Percentiles rank a stretch among this genome's conserved stretches.
Evolutionary conservation across 2,329 filamentous ascomycete species (phyloP).

Genomic region (Penicillium expansum): DNA sequence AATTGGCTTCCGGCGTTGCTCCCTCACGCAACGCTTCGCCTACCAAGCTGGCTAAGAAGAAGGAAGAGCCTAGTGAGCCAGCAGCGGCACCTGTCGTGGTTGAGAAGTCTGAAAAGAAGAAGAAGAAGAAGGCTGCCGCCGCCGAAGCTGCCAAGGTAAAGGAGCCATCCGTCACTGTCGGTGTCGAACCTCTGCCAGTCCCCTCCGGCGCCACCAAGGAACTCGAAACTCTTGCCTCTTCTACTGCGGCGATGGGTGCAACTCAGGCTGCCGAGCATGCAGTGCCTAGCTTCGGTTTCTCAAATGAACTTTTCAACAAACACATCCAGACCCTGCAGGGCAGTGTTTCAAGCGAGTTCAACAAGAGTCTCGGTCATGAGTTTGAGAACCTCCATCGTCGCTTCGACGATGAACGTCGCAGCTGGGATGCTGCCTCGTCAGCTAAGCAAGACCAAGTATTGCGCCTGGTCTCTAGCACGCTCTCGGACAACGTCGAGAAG

Average conservation of each 20-base stretch:
- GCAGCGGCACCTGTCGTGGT: slow-evolving; percentile 24
- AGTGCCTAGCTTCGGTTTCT: slow-evolving; percentile 32
- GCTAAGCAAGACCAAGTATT: slow-evolving; percentile 70
- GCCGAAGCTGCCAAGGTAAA: slow-evolving; percentile 44
- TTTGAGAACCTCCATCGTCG: slow-evolving; percentile 58
- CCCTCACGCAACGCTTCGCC: slow-evolving; percentile 36
- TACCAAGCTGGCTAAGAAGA: slow-evolving; percentile 44
- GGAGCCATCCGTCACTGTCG: slow-evolving; percentile 23
- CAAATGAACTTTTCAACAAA: slow-evolving; percentile 59
- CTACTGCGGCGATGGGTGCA: slow-evolving; percentile 16
- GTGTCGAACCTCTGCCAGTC: slow-evolving; percentile 15
- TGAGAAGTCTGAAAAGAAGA: slow-evolving; percentile 67
- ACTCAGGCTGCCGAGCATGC: slow-evolving; percentile 11
- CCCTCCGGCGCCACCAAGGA: slow-evolving; percentile 6
- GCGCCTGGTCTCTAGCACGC: slow-evolving; percentile 64
- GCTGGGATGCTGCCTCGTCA: slow-evolving; percentile 59
- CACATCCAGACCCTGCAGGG: slow-evolving; percentile 58
- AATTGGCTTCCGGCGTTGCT: slow-evolving; percentile 23
- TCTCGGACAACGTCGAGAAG: slow-evolving; percentile 70
- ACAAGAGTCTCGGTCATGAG: slow-evolving; percentile 48
- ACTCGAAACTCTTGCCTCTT: slow-evolving; percentile 14
- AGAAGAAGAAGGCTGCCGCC: slow-evolving; percentile 59
- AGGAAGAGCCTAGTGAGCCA: slow-evolving; percentile 37
- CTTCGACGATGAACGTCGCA: slow-evolving; percentile 67
- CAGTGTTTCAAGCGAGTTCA: slow-evolving; percentile 49